Evolutionary conservation across 768 basidiomycete species (phyloP).

Genomic region (Podaxis rugospora): DNA sequence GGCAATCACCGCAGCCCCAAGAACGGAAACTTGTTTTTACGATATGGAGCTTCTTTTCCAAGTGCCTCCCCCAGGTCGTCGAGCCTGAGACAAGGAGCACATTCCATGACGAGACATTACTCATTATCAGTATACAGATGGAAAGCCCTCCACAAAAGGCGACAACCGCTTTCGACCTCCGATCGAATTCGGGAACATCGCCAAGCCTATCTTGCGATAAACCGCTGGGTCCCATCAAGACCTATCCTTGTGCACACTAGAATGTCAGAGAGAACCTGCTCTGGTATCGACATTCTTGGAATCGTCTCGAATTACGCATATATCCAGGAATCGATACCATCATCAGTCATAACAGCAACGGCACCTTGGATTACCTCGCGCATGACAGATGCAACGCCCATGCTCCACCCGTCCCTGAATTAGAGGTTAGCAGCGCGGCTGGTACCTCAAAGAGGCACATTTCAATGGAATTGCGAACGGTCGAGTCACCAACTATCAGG

Average conservation of each 20-base stretch:
- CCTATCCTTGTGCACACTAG: not conserved
- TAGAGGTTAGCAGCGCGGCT: not conserved
- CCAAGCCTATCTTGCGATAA: not conserved
- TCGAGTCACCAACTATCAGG: not conserved
- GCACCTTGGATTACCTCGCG: not conserved
- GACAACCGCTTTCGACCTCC: not conserved
- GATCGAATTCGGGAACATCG: not conserved
- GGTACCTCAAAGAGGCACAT: not conserved
- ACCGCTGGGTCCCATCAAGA: not conserved
- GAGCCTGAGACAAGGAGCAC: not conserved
- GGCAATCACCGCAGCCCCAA: not conserved
- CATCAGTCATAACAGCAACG: not conserved
- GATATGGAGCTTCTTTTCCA: not conserved
- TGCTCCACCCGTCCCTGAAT: not conserved
- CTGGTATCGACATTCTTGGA: not conserved
- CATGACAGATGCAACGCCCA: not conserved
- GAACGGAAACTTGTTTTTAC: not conserved
- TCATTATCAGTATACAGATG: not conserved
- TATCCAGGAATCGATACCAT: not conserved
- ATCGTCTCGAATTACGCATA: not conserved
- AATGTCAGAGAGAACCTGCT: not conserved
- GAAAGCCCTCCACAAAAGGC: not conserved
- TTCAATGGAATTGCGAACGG: not conserved
- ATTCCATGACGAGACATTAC: not conserved
- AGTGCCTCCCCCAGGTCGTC: not conserved